These are phyloP conservation scores for Prunus mume DNA, from an alignment of 306 rosid genomes.

Conservation along the genomic window DNA sequence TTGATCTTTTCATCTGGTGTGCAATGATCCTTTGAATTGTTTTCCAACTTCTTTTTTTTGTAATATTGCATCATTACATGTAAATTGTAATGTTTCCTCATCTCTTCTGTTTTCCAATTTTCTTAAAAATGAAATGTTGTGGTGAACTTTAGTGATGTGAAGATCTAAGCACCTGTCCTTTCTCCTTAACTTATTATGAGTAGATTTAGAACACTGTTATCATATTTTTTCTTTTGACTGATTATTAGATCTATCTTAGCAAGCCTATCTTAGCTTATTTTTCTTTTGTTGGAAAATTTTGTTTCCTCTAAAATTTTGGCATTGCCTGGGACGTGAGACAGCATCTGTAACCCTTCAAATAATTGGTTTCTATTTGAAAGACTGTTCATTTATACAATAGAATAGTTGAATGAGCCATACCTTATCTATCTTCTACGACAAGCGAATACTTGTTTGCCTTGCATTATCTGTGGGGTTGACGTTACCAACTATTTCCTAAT, in stretches of 20 bases:
- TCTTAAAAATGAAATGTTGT: background rate
- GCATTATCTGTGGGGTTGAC: background rate
- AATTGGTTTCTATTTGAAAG: background rate
- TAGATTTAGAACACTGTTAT: background rate
- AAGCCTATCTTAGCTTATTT: background rate
- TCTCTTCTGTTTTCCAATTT: background rate
- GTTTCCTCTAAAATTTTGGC: background rate
- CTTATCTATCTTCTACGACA: background rate
- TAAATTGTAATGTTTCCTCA: background rate
- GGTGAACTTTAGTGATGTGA: background rate
- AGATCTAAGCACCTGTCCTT: background rate
- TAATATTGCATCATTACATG: background rate
- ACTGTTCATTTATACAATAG: background rate
- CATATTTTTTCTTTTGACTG: background rate
- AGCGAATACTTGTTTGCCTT: background rate
- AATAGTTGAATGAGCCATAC: background rate
- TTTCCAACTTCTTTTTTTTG: background rate
- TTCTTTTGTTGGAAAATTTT: background rate
- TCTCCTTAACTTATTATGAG: background rate
- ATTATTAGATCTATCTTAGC: background rate
- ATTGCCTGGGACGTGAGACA: background rate
- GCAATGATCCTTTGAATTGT: background rate
- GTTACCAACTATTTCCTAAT: background rate
- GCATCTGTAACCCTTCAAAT: background rate
- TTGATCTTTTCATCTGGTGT: slow-evolving; percentile 7